Base-by-base conservation (phyloP, 1,284 basidiomycete genomes). In the Melampsora larici-populina region DNA sequence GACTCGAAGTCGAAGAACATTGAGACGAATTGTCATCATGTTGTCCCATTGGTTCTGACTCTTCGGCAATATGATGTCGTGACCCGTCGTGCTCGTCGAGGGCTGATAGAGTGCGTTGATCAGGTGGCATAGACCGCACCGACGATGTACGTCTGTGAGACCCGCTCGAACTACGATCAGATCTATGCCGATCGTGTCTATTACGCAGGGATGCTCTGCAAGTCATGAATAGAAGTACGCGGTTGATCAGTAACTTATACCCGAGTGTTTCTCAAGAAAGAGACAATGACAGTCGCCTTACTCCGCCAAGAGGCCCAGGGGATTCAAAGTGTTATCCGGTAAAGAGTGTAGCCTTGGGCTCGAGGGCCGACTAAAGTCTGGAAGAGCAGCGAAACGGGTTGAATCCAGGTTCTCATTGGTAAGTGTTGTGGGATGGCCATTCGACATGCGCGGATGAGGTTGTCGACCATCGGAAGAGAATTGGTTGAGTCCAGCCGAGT, bases 271-370 rank as follows among this genome's bases (percentile, higher is more conserved):
- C 46, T 43, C 17, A 36, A n/a, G 5, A 58, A 15, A 36, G 33
- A 65, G 46, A 64, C 46, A 6, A 43, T 18, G 21, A 2, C 15
- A 68, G 36, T 24, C 29, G 36, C 60, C 71, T 18, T 8, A 74
- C 78, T 78, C 78, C 9, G 78, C 51, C 48, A 70, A 36, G 24
- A 77, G 67, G 13, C 33, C 51, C 49, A 78, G 65, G 1, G 94
- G 94, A 78, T 95, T 96, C 29, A 97, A 86, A 0, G 91, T 87
- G 81, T 96, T 95, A 84, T 97, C 94, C 0, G 94, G 94, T 5
- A 97, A 86, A 0, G 90, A 92, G 80, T 95, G 93, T 8, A 97
- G 86, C 81, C 94, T 91, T 87, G 93, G 77, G 87, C 80, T 80
- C 1, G 78, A 76, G 11, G 79, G 62, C 33, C 63, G 64, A 79